Base-by-base conservation (phyloP, 192 early-diverging fungal species). In the Pilaira anomala region DNA sequence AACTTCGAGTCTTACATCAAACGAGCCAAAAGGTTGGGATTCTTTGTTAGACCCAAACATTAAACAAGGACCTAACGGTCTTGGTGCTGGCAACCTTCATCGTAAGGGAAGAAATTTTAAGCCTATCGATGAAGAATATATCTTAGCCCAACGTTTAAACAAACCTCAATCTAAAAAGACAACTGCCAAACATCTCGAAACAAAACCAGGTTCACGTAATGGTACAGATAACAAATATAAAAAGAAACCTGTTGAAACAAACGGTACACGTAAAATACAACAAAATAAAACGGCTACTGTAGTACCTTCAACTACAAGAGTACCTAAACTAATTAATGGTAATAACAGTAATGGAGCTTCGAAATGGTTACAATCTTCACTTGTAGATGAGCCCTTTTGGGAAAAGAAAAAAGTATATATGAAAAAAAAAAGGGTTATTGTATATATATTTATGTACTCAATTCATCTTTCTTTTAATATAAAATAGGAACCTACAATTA, bases 21-120 rank as follows among this genome's bases (percentile, higher is more conserved):
- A 13, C n/a, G 56, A 58, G 25, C 1, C 5, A 6, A 22, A 36
- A 42, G 22, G 30, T n/a, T 75, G 73, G 73, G 19, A 58, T 13
- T 25, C 48, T 2, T 48, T 75, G 13, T 18, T 24, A 14, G 73
- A 75, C 62, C 73, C 73, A 16, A 70, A 59, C 30, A 49, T 58
- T 3, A 61, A 55, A 13, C 5, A 67, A 13, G 49, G 36, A 48
- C 16, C 41, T 22, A 64, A 62, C 16, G 55, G 63, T 19, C 22
- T 75, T 25, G 73, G 73, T 4, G 33, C 58, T 21, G 73, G 73
- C 3, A 41, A 66, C 36, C 55, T 75, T 0, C 67, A 75, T 63
- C 57, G 73, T 1, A 65, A 66, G 59, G 73, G 73, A 50, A 39
- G 33, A 5, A 75, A 75, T 36, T 75, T 60, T 21, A 69, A 65